phyloP scores from a whole-genome alignment of 176 grass and related monocot species.

The Leersia perrieri region DNA sequence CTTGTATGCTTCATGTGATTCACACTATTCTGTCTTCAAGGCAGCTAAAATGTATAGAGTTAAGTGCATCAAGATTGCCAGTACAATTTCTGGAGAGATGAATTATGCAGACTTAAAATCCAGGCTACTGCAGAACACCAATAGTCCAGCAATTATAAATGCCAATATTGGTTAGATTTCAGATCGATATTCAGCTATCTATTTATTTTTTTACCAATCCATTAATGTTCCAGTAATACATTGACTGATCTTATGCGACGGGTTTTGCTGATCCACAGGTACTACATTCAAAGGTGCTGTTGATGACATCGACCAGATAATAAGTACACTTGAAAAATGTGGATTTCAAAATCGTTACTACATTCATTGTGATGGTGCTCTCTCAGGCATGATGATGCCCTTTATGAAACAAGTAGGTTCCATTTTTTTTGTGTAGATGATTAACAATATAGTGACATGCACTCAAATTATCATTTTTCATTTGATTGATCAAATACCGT shows the following conservation, averaged over 20 bases:
- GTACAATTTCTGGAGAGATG: constrained; percentile 42
- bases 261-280: background rate
- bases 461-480: background rate
- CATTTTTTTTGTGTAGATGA: background rate
- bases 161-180: constrained; percentile 41
- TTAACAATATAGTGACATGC: background rate
- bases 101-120: constrained; percentile 30
- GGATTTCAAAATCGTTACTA: constrained; percentile 44
- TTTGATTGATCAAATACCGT: background rate
- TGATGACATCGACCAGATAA: constrained; percentile 45
- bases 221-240: background rate
- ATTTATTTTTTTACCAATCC: background rate
- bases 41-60: constrained; percentile 58
- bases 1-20: constrained; percentile 37
- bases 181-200: no score
- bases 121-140: constrained; percentile 30
- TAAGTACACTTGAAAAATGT: constrained; percentile 38
- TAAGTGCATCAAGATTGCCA: constrained; percentile 39
- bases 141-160: constrained; percentile 36
- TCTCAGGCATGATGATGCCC: constrained; percentile 43
- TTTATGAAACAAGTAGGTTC: constrained; percentile 35
- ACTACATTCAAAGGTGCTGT: constrained; percentile 47
- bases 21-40: constrained; percentile 60
- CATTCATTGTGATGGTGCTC: constrained; percentile 45
- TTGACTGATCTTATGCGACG: background rate